Base-by-base conservation (phyloP, 495 filamentous ascomycete genomes). In the Cudoniella acicularis region DNA sequence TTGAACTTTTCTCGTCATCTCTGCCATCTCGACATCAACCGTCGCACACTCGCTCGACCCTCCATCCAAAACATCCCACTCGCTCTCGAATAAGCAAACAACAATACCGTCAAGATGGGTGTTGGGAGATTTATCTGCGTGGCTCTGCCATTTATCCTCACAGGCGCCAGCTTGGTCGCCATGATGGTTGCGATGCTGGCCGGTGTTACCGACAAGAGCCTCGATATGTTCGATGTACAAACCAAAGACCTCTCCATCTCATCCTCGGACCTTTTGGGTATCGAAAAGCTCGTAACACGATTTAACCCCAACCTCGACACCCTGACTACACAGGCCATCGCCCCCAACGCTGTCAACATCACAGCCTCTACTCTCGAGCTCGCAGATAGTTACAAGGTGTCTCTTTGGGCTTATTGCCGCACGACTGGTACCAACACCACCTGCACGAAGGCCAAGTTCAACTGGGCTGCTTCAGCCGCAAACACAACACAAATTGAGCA, bases 401-500 rank as follows among this genome's bases (percentile, higher is more conserved):
- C 82, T 60, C 78, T 98, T 24, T 96, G 88, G 88, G 87, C 88
- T 68, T 97, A 92, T 82, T 98, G 94, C 78, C 76, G 79, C 46
- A 74, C 72, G 3, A 63, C 76, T 42, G 75, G 75, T 36, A 77
- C 76, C 59, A 71, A 75, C 25, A 73, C 77, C 52, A 75, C 65
- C 54, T 85, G 86, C 75, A 80, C 73, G 36, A 77, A 88, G 72
- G 71, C 82, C 2, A 70, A 84, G 57, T 97, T 89, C 78, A 82
- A 85, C 77, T 96, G 92, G 83, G 84, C 95, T 69, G 79, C 85
- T 2, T 75, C 79, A 1, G 72, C 93, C 52, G 79, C 85, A 61
- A 77, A 79, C 60, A 75, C 80, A 11, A 79, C 79, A 63, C 73
- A 85, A 63, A 49, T 80, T 40, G 64, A 78, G 21, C 59, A 68